Evolutionary conservation across 768 basidiomycete species (phyloP), one percentile per base, ranked within the genome.

Genomic region (Neoboletus subvelutipes): DNA sequence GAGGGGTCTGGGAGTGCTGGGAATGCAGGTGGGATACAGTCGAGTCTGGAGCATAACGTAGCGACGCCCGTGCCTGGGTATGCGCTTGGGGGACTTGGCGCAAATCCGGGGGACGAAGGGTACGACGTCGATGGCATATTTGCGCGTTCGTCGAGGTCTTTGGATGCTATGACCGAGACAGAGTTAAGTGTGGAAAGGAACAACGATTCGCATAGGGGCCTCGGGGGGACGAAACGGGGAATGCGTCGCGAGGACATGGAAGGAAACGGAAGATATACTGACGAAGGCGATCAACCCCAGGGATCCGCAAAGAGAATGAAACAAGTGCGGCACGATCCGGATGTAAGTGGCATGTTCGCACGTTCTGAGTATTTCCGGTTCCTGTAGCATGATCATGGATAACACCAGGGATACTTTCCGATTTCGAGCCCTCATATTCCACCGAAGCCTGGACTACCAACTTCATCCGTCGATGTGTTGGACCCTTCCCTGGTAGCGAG

Each of bases 351-450:
- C 15, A 11, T 48, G 42, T 43, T 50, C 13, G 12, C 28, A 11
- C 22, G 17, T 36, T 20, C 28, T 29, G 18, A 28, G 22, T 9
- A 13, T 34, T 47, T 46, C 12, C 22, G n/a, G 34, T 9, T 26
- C 3, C 36, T 2, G 13, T 28, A 4, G 28, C 26, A 39, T 59
- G 33, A 41, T 36, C 13, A 37, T 41, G 54, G 33, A 17, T 28
- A 20, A 48, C 8, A 12, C 29, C 12, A 70, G 67, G 64, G 55
- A 31, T 70, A 67, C 49, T 47, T 56, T 26, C 55, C 55, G 5
- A 51, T 70, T 29, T 71, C 67, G 18, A 67, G 61, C 24, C 67
- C 68, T 40, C 61, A 43, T 22, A 51, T 56, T 22, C 52, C 65
- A 6, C 45, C 58, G 15, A 69, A 60, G 1, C 67, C 69, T n/a